Conservation (phyloP, 352 stramenopile genomes). For the Phytophthora ramorum region DNA sequence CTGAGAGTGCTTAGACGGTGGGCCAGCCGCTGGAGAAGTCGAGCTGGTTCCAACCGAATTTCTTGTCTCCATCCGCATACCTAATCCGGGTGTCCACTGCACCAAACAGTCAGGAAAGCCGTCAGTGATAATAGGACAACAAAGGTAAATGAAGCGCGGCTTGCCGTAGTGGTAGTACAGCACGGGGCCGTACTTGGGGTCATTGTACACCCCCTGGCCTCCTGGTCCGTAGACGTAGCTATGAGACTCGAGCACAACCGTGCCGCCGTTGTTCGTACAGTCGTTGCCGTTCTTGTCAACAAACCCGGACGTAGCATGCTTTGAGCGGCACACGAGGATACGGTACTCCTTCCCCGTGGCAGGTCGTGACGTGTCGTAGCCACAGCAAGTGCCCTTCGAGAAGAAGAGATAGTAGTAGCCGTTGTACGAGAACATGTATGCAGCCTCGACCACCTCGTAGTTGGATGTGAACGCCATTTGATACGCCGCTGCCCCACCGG, state of each 20-base stretch:
- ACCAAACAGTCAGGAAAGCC: too few species aligned
- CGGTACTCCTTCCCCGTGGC: constrained; percentile 51
- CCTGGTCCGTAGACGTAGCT: constrained; percentile 48
- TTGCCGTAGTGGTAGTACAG: constrained; percentile 65
- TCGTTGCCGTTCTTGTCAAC: constrained; percentile 41
- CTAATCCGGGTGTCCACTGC: constrained; percentile 47
- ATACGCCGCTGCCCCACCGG: constrained; percentile 6
- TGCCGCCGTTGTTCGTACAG: constrained; percentile 43
- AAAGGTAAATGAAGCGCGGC: neutral
- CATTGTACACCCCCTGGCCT: constrained; percentile 56
- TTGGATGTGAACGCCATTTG: constrained; percentile 35
- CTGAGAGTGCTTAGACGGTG: neutral
- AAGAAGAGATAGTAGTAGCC: constrained; percentile 57
- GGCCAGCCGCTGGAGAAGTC: constrained; percentile 52
- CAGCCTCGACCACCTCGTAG: constrained; percentile 40
- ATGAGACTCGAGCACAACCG: constrained; percentile 49
- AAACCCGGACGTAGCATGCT: constrained; percentile 29
- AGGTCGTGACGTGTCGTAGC: constrained; percentile 32
- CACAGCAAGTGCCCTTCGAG: constrained; percentile 49
- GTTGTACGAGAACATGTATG: constrained; percentile 48
- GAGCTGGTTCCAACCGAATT: constrained; percentile 55
- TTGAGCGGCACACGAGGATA: constrained; percentile 55
- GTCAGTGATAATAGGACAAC: too few species aligned
- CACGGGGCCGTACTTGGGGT: constrained; percentile 45
- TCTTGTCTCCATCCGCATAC: constrained; percentile 48